Conservation (phyloP, 495 filamentous ascomycete species). For the Amniculicola lignicola region DNA sequence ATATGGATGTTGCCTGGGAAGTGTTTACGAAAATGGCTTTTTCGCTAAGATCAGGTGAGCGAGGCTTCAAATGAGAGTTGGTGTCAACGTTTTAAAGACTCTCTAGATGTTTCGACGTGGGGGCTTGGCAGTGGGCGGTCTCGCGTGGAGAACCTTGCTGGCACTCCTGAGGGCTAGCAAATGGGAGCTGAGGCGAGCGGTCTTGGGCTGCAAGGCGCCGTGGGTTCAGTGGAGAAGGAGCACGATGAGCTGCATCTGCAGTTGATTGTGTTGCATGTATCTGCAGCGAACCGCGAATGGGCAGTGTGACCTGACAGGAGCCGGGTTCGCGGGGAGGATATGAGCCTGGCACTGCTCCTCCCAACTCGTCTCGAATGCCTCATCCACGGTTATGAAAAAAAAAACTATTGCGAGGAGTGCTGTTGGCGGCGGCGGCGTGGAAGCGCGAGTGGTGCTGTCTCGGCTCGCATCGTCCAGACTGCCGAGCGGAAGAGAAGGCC, state of each 20-base stretch:
- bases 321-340: not conserved
- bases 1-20: too few species aligned
- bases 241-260: not conserved
- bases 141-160: not conserved
- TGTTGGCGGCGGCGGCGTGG: not conserved
- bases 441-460: not conserved
- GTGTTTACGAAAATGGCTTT: too few species aligned
- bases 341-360: not conserved
- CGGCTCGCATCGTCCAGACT: not conserved
- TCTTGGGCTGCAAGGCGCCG: not conserved
- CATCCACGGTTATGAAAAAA: not conserved
- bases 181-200: not conserved
- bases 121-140: not conserved
- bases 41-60: too few species aligned
- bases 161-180: not conserved
- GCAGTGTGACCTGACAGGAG: not conserved
- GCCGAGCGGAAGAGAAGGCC: too few species aligned
- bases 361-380: constrained; percentile 3
- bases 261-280: constrained; percentile 7
- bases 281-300: not conserved
- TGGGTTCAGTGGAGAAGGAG: not conserved
- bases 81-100: too few species aligned
- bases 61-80: too few species aligned
- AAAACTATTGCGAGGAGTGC: not conserved
- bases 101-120: constrained; percentile 3